Evolutionary conservation across 805 yeast species (phyloP).

Genomic region (Metschnikowia anglica): DNA sequence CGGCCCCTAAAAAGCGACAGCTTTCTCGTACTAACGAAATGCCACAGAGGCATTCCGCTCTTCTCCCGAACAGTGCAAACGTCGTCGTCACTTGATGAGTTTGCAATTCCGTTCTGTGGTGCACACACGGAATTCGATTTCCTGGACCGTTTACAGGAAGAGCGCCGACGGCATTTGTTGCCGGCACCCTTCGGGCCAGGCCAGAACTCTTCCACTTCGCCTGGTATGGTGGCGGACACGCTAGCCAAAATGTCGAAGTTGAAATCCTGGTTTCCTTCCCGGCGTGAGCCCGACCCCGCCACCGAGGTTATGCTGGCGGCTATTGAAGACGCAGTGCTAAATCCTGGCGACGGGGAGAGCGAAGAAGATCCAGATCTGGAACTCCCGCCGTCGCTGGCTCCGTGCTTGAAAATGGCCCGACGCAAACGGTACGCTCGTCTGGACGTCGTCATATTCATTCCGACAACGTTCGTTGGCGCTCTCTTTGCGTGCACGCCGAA

Average conservation of each 20-base stretch:
- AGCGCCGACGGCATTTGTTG: not conserved
- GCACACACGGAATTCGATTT: slow-evolving; percentile 9
- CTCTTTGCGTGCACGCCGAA: slow-evolving; percentile 46
- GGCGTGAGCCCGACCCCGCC: not conserved
- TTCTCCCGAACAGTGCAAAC: slow-evolving; percentile 6
- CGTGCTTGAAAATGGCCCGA: slow-evolving; percentile 58
- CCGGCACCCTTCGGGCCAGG: not conserved
- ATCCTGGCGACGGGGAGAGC: too few species aligned
- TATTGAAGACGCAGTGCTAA: too few species aligned
- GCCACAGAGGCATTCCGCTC: slow-evolving; percentile 15
- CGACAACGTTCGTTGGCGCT: slow-evolving; percentile 64
- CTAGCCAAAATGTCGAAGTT: too few species aligned
- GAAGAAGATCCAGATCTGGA: too few species aligned
- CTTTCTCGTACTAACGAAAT: slow-evolving; percentile 16
- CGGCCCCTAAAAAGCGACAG: slow-evolving; percentile 13
- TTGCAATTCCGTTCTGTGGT: slow-evolving; percentile 8
- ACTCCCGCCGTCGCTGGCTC: too few species aligned
- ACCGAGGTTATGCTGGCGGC: too few species aligned
- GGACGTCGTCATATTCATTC: slow-evolving; percentile 47
- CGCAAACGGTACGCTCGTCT: slow-evolving; percentile 51
- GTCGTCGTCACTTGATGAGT: slow-evolving; percentile 11
- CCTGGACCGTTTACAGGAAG: slow-evolving; percentile 3
- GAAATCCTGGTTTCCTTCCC: not conserved
- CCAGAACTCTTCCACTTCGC: not conserved
- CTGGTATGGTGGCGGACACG: not conserved